Evolutionary conservation across 441 rosid genomes (phyloP).

Genomic region (Gossypium trilobum): DNA sequence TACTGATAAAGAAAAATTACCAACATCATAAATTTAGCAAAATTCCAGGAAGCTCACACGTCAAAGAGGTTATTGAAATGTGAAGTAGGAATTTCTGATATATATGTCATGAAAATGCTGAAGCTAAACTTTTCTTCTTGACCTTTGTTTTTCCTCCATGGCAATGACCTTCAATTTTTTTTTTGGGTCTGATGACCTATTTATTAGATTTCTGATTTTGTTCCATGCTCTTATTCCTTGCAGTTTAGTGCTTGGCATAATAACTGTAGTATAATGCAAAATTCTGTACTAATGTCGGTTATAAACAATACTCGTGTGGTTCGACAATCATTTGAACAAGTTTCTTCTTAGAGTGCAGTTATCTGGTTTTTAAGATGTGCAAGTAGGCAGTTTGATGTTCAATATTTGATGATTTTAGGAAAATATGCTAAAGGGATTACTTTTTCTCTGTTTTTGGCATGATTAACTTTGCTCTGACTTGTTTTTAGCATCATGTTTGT

Average conservation of each 20-base stretch:
- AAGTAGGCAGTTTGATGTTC: not conserved
- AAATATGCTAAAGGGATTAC: not conserved
- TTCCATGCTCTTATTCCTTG: not conserved
- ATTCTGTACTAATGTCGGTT: not conserved
- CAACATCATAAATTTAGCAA: not conserved
- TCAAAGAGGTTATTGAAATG: not conserved
- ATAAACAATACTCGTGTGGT: not conserved
- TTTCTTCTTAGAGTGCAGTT: not conserved
- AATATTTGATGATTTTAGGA: not conserved
- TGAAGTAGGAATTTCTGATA: not conserved
- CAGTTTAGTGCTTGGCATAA: not conserved
- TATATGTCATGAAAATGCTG: not conserved
- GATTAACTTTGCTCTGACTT: not conserved
- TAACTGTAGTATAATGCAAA: not conserved
- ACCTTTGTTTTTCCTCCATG: not conserved
- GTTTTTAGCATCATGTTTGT: conserved; percentile 2
- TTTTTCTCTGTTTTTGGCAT: not conserved
- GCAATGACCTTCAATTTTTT: not conserved
- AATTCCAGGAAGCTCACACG: not conserved
- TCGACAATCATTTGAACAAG: not conserved
- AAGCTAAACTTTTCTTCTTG: not conserved
- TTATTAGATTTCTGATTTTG: not conserved
- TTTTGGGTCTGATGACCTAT: not conserved
- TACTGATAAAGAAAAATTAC: not conserved
- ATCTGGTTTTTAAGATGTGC: not conserved